A percentile compares a stretch with the other conserved stretches of the same genome.
These are phyloP conservation scores for Boletus edulis DNA, from an alignment of 768 basidiomycete genomes.

Conservation along the genomic window DNA sequence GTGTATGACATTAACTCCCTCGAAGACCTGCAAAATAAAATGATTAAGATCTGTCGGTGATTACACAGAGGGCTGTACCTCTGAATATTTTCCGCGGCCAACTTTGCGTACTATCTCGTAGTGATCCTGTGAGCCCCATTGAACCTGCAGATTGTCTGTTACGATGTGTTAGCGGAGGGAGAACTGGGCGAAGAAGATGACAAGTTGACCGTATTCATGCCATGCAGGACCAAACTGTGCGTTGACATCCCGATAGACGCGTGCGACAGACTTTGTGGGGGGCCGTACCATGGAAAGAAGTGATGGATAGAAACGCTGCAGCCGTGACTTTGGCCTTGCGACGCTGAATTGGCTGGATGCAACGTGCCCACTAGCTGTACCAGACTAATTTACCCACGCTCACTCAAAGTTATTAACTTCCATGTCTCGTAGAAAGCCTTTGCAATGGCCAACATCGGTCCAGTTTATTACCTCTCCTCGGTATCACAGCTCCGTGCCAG, in stretches of 20 bases:
- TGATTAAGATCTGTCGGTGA: slow-evolving; percentile 14
- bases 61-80: slow-evolving; percentile 47
- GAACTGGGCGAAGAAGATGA: not conserved
- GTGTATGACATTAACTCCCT: slow-evolving; percentile 87
- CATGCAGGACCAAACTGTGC: slow-evolving; percentile 83
- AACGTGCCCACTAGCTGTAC: slow-evolving; percentile 20
- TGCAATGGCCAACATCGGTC: slow-evolving; percentile 53
- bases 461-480: slow-evolving; percentile 49
- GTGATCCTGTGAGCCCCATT: slow-evolving; percentile 96
- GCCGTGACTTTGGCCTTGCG: slow-evolving; percentile 1
- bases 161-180: slow-evolving; percentile 15
- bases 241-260: slow-evolving; percentile 89
- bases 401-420: not conserved
- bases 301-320: slow-evolving; percentile 10
- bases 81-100: slow-evolving; percentile 92
- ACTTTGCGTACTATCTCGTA: slow-evolving; percentile 98
- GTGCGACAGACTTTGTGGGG: slow-evolving; percentile 74
- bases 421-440: slow-evolving; percentile 27
- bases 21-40: slow-evolving; percentile 64
- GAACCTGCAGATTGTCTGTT: slow-evolving; percentile 92
- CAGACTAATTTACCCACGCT: slow-evolving; percentile 29
- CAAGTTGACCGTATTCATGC: slow-evolving; percentile 87
- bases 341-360: not conserved
- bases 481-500: slow-evolving; percentile 59
- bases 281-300: slow-evolving; percentile 61